Percentiles rank a stretch among this genome's conserved stretches.
Evolutionary conservation across 495 filamentous ascomycete genomes (phyloP).

Genomic region (Evansstolkia leycettana): DNA sequence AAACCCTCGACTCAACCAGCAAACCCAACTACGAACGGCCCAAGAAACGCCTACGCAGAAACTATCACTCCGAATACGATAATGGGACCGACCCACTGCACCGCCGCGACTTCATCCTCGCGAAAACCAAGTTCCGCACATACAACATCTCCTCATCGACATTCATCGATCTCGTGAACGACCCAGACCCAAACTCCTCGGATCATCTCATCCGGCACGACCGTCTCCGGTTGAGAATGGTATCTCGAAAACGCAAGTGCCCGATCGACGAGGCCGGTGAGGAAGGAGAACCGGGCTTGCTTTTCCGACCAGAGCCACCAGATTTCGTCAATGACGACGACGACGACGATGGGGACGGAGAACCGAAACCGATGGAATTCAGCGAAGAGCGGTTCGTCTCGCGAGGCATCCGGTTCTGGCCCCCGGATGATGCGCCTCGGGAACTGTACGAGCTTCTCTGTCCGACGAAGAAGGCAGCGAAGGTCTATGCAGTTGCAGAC

Average conservation of each 20-base stretch:
- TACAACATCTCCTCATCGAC: constrained; percentile 48
- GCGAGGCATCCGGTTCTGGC: constrained; percentile 46
- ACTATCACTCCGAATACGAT: constrained; percentile 36
- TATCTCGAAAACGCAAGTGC: constrained; percentile 28
- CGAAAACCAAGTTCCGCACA: constrained; percentile 44
- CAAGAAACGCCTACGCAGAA: constrained; percentile 24
- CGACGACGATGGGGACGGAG: constrained; percentile 10
- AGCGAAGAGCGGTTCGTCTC: constrained; percentile 37
- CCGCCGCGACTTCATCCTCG: constrained; percentile 39
- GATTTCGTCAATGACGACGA: neutral
- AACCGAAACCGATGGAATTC: constrained; percentile 14
- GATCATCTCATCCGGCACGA: constrained; percentile 24
- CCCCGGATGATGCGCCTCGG: constrained; percentile 32
- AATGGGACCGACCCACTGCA: constrained; percentile 24
- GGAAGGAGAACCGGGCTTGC: constrained; percentile 16
- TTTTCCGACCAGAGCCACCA: constrained; percentile 21
- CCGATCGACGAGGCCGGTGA: constrained; percentile 28
- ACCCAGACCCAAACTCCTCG: constrained; percentile 21
- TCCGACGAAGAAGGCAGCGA: constrained; percentile 33
- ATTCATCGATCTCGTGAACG: constrained; percentile 56
- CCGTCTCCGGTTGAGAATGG: constrained; percentile 41
- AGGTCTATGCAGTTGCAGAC: constrained; percentile 41
- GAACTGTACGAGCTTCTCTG: constrained; percentile 45
- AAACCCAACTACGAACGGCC: constrained; percentile 26
- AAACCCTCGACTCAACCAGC: constrained; percentile 17